Conservation (phyloP, 805 yeast species). For the Hanseniaspora pseudoguilliermondii region DNA sequence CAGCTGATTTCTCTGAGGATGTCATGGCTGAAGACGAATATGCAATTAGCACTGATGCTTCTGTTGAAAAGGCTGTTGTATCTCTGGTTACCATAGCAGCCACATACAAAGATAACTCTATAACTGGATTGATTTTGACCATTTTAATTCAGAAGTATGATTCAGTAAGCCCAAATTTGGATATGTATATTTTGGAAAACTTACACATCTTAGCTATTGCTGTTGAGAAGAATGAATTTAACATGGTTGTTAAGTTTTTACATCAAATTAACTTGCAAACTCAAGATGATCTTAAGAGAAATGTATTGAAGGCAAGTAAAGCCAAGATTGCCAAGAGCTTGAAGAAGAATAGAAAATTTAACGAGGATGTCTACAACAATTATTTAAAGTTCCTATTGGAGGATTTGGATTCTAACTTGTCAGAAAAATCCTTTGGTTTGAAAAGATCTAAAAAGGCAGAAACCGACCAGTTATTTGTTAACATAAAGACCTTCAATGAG, state of each 20-base stretch:
- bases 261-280: conserved; percentile 39
- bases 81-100: conserved; percentile 57
- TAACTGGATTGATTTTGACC: conserved; percentile 65
- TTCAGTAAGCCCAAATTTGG: conserved; percentile 39
- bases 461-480: neutral
- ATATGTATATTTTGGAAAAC: conserved; percentile 45
- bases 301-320: conserved; percentile 29
- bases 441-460: neutral
- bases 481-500: conserved; percentile 15
- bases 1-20: neutral
- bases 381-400: conserved; percentile 57
- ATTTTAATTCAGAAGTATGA: conserved; percentile 66
- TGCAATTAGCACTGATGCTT: neutral
- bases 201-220: conserved; percentile 49
- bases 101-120: conserved; percentile 54
- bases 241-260: conserved; percentile 46
- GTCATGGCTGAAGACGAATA: neutral
- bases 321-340: conserved; percentile 23
- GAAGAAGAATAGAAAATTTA: conserved; percentile 19
- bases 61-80: conserved; percentile 48
- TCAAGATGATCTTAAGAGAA: conserved; percentile 31
- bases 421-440: neutral
- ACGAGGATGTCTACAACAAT: conserved; percentile 38
- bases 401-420: conserved; percentile 50
- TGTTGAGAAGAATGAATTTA: conserved; percentile 55